Evolutionary conservation across 148 eudicot species (phyloP).

Genomic region (Rhododendron henanense): DNA sequence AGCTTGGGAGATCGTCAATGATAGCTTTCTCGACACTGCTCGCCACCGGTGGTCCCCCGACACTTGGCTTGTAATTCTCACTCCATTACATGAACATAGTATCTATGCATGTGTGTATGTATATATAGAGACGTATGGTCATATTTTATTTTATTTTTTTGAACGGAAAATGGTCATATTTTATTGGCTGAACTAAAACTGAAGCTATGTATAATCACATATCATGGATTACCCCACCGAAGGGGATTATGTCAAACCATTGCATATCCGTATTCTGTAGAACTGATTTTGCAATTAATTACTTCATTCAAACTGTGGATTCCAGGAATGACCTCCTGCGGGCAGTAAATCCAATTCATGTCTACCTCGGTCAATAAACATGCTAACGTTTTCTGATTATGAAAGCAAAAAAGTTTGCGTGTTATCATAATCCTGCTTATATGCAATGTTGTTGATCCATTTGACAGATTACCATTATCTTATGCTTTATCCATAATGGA

Average conservation of each 20-base stretch:
- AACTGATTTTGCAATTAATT: not conserved
- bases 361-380: not conserved
- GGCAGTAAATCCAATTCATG: not conserved
- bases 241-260: not conserved
- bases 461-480: not conserved
- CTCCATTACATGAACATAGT: not conserved
- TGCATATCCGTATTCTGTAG: not conserved
- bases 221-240: not conserved
- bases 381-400: not conserved
- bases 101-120: not conserved
- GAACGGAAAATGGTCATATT: too few relatives aligned
- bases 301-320: not conserved
- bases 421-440: too few relatives aligned
- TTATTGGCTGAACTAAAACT: too few relatives aligned
- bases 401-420: not conserved
- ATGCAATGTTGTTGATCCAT: not conserved
- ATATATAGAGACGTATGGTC: not conserved
- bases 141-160: too few relatives aligned
- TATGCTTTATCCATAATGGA: not conserved
- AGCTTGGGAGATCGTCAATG: constrained; percentile 92
- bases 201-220: too few relatives aligned
- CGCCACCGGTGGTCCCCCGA: constrained; percentile 71
- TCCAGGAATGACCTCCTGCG: not conserved
- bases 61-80: constrained; percentile 60
- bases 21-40: constrained; percentile 52